A percentile compares a stretch with the other conserved stretches of the same genome.
phyloP scores from a whole-genome alignment of 331 rosid genomes.

The Saraca asoca region DNA sequence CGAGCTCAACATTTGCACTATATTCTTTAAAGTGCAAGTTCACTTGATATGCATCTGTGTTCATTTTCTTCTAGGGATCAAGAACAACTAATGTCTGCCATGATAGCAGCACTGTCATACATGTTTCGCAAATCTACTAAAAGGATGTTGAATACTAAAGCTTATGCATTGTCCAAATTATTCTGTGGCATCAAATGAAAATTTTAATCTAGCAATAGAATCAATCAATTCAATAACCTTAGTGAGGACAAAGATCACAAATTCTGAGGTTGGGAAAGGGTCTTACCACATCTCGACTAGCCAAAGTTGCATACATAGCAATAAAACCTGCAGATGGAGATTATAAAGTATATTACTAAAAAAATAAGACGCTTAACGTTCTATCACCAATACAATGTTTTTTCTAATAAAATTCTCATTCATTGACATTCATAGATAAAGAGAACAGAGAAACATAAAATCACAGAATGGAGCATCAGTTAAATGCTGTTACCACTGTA shows the following conservation, averaged over 20 bases:
- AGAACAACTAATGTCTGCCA: too few species aligned
- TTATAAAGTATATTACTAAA: conserved; percentile 34
- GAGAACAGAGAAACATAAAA: neutral
- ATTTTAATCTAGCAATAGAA: conserved; percentile 21
- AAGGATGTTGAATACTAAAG: neutral
- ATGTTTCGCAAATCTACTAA: neutral
- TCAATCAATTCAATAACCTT: conserved; percentile 20
- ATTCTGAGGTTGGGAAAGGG: conserved; percentile 23
- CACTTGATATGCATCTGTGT: neutral
- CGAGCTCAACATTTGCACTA: neutral
- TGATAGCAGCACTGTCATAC: neutral
- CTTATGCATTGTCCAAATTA: conserved; percentile 1
- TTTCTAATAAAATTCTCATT: conserved; percentile 11
- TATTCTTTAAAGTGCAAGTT: neutral
- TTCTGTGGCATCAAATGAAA: conserved; percentile 20
- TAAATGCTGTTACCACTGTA: conserved; percentile 63
- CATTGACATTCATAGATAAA: conserved; percentile 27
- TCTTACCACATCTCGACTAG: conserved; percentile 96
- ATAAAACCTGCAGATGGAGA: conserved; percentile 82
- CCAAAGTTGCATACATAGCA: conserved; percentile 89
- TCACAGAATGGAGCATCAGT: neutral
- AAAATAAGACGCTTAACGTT: conserved; percentile 32
- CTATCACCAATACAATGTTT: conserved; percentile 19
- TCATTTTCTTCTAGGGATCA: neutral
- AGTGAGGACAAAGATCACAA: conserved; percentile 11